Base-by-base conservation (phyloP, 129 eudicot genomes). In the Escallonia herrerae region DNA sequence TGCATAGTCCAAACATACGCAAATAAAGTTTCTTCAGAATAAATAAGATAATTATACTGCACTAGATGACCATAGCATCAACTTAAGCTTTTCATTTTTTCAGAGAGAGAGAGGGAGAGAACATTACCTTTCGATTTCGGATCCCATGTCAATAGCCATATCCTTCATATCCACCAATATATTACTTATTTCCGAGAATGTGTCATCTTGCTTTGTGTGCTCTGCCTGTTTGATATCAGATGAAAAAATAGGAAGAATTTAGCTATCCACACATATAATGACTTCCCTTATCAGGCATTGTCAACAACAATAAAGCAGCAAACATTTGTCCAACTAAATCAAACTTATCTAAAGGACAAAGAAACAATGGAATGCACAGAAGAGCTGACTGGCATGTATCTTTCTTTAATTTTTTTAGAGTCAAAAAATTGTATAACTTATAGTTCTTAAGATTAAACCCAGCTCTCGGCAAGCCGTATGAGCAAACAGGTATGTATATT, bases 61-160 rank as follows among this genome's bases (percentile, higher is more conserved):
- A 45, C 8, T 51, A 51, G 3, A 51, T 7, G 33, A 22, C 33
- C 33, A 22, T 22, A 22, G 33, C 33, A 22, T 22, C 33, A 22
- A 51, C n/a, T 11, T 53, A 33, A 22, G 33, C 33, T 22, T 22
- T 22, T 22, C 33, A 22, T 22, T 22, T 22, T 22, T 22, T 22
- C 33, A 22, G 33, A 22, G 58, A 14, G 15, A 43, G 61, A 60
- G 51, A 8, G 57, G 59, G 63, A 44, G 52, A 48, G 44, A 33
- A 69, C 52, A 14, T 13, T 43, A 91, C 98, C 91, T 83, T 59
- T 88, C 96, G 65, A 91, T 88, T 72, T 91, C 98, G 6, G 96
- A 81, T 39, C 98, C 98, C 98, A 91, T 91, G 85, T 91, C 98
- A 0, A 81, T 63, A 2, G 98, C 98, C 98, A 93, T 93, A 62